Evolutionary conservation across 768 basidiomycete genomes (phyloP), one percentile per base, ranked within the genome.

Genomic region (Melanogaster broomeanus): DNA sequence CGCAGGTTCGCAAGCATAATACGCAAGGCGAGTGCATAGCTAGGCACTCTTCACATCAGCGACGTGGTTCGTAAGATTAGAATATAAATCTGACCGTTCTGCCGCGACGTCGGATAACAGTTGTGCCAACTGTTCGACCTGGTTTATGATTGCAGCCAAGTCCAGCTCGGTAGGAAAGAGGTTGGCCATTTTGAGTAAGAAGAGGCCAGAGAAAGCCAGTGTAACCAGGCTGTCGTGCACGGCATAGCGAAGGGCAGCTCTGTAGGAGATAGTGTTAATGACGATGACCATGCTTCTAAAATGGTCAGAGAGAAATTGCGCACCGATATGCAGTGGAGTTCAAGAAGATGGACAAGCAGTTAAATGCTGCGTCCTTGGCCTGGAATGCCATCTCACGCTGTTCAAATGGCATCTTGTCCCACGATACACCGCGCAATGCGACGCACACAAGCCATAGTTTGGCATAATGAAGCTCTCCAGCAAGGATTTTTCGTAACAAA

Each of bases 401-500:
- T 68, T 97, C 94, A 53, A 90, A 92, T 4, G 92, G 85, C 87
- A 97, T 92, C 70, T 93, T 94, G 63, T 97, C 93, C 94, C 93
- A 98, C 5, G 90, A 84, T 22, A 88, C 90, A 16, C 94, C 94
- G 52, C 94, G 83, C 41, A 98, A 74, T 12, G 93, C 93, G 21
- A 96, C 87, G 64, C 94, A 97, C 19, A 94, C 88, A 28, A 96
- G 81, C 94, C 94, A 97, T 5, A 98, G 77, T 67, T 96, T 95
- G 25, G 94, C 90, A 64, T 96, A 94, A 63, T 94, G 86, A 45
- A 96, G 75, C 65, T 97, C 94, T 6, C 88, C 89, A 3, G 85
- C 85, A 19, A 97, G 83, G 42, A 98, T 84, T 72, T 92, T 94
- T 43, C 93, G 83, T 30, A 93, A 78, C 12, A 97, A 76, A 9